Base-by-base conservation (phyloP, 208 protist genomes). In the Leishmania major region DNA sequence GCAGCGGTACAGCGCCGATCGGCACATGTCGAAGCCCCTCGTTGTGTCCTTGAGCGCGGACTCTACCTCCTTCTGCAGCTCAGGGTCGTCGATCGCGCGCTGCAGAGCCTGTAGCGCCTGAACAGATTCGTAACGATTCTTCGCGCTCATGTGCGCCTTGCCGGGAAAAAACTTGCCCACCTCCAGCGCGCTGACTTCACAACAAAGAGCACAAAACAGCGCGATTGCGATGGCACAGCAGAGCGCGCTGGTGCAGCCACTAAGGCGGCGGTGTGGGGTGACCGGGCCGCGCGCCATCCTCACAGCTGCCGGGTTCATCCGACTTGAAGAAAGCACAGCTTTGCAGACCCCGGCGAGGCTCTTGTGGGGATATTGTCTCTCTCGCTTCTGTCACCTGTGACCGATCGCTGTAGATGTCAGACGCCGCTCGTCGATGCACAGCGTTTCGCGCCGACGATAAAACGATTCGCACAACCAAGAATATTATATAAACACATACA, bases 1-100 rank as follows among this genome's bases (percentile, higher is more conserved):
- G 81, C 81, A 84, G 1, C 76, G 81, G 57, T 77, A 80, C 6
- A 84, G 64, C 11, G 74, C 70, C 47, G 67, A 60, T 3, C 3
- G 5, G 47, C 81, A 84, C 0, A 17, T 45, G 45, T 55, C 40
- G 31, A 84, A 84, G 25, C 76, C 76, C 1, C 6, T 40, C 22
- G 35, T 25, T 22, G n/a, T 35, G 28, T 64, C 57, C 35, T 47
- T 49, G 22, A 84, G 81, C 8, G 81, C 76, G 19, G n/a, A 7
- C 0, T 0, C 13, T 28, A 55, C 47, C 25, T 31, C 11, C 5
- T 8, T 40, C 28, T 59, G 71, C 22, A 75, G 19, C 43, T 57
- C 47, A 28, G 19, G 13, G 71, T 75, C 71, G 5, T 49, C 13
- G 19, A 75, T 75, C 45, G 71, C 71, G 7, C 28, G 71, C 71